Base-by-base conservation (phyloP, 345 rosid species). In the Linum lewisii region DNA sequence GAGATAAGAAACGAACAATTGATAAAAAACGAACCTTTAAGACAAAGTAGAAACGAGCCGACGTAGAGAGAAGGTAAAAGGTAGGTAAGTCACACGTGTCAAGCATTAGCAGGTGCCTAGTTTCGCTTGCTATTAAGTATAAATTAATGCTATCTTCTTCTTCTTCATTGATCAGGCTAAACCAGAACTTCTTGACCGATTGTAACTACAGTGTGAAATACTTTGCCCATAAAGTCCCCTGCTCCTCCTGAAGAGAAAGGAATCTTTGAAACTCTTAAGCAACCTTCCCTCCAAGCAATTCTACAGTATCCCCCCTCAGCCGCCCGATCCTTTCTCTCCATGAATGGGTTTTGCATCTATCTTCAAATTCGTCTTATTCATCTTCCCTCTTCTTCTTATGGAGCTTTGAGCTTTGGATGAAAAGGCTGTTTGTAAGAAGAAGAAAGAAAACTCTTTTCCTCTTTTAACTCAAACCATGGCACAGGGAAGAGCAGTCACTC, bases 241-340 rank as follows among this genome's bases (percentile, higher is more conserved):
- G 47, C 47, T 11, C 47, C 47, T 42, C 18, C 47, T 4, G 16
- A 11, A 42, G 47, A 42, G 47, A 42, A 42, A 22, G 58, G 96
- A 84, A 86, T 89, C 84, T 82, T 82, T 73, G 74, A 81, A 75
- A 77, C 79, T 78, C 79, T 78, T 75, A 92, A 92, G 97, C 78
- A 83, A 88, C 99, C 94, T 86, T 88, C 78, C 77, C 62, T 63
- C 69, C 84, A 88, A 93, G 99, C 85, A 68, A 92, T 82, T 79
- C 88, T 69, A 25, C 64, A 72, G 64, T 74, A 64, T 72, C 54
- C 25, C 47, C 47, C 18, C 47, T 42, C 34, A 29, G 34, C 34
- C 34, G 34, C 18, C 47, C 47, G 44, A 29, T 63, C 21, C 59
- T 49, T 62, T 29, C 69, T 63, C 22, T 20, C 47, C 47, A 45